These are phyloP conservation scores for Candida albicans DNA, from an alignment of 1,139 yeast species.

Conservation along the genomic window DNA sequence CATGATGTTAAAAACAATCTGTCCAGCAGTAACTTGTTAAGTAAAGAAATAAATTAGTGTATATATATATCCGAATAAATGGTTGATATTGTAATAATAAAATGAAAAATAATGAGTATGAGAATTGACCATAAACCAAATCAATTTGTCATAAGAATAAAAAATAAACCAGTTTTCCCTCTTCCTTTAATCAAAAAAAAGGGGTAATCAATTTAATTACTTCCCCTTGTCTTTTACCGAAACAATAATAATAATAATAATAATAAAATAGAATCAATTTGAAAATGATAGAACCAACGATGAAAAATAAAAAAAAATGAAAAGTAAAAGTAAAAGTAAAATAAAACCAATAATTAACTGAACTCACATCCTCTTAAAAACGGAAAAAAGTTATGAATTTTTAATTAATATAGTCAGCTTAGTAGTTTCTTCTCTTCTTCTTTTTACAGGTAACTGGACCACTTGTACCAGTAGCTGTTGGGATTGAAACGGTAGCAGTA, in stretches of 20 bases:
- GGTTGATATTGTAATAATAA: background rate
- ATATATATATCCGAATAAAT: no score
- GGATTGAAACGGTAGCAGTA: constrained; percentile 14
- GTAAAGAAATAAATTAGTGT: background rate
- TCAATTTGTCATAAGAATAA: background rate
- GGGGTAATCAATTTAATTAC: background rate
- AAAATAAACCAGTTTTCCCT: background rate
- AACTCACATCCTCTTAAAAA: no score
- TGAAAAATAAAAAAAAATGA: background rate
- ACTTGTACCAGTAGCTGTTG: constrained; percentile 40
- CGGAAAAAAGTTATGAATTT: background rate
- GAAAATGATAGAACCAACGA: background rate
- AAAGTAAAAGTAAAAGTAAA: background rate
- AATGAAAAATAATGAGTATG: background rate
- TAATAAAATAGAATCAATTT: background rate
- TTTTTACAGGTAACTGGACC: constrained; percentile 22
- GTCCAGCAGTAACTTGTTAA: constrained; percentile 6
- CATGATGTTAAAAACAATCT: constrained; percentile 3
- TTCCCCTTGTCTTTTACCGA: background rate
- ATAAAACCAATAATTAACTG: background rate
- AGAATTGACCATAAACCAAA: constrained; percentile 1
- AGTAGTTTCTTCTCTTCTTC: constrained; percentile 13
- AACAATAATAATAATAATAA: background rate
- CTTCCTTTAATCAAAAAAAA: no score
- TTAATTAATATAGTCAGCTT: background rate